Evolutionary conservation across 192 early-diverging fungal species (phyloP).

Genomic region (Coemansia sp.): DNA sequence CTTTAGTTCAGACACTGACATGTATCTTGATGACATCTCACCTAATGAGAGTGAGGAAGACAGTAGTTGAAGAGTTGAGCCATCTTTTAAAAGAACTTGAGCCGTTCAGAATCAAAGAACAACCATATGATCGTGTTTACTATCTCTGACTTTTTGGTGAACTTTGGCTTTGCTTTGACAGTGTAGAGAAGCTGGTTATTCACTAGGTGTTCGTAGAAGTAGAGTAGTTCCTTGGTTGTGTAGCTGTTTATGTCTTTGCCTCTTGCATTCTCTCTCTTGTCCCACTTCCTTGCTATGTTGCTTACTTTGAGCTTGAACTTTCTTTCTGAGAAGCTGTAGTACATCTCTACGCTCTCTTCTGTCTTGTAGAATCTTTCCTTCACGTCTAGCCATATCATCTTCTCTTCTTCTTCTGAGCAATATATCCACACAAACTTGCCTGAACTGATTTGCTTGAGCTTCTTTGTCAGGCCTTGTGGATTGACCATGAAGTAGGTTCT

Average conservation of each 20-base stretch:
- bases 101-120: background rate
- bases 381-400: background rate
- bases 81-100: background rate
- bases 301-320: slow-evolving; percentile 13
- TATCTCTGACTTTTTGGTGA: background rate
- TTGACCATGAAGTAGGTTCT: slow-evolving; percentile 8
- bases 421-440: slow-evolving; percentile 9
- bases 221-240: background rate
- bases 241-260: slow-evolving; percentile 13
- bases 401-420: slow-evolving; percentile 1
- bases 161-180: background rate
- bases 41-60: background rate
- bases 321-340: slow-evolving; percentile 10
- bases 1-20: background rate
- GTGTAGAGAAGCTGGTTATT: background rate
- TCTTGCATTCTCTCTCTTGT: slow-evolving; percentile 6
- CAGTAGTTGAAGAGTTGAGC: background rate
- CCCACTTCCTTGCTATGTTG: background rate
- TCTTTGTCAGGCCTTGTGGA: background rate
- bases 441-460: slow-evolving; percentile 7
- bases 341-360: background rate
- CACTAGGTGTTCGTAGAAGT: background rate
- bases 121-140: background rate
- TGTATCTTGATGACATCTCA: background rate
- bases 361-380: background rate